These are phyloP conservation scores for Quercus rubra DNA, from an alignment of 306 rosid species.

Conservation along the genomic window DNA sequence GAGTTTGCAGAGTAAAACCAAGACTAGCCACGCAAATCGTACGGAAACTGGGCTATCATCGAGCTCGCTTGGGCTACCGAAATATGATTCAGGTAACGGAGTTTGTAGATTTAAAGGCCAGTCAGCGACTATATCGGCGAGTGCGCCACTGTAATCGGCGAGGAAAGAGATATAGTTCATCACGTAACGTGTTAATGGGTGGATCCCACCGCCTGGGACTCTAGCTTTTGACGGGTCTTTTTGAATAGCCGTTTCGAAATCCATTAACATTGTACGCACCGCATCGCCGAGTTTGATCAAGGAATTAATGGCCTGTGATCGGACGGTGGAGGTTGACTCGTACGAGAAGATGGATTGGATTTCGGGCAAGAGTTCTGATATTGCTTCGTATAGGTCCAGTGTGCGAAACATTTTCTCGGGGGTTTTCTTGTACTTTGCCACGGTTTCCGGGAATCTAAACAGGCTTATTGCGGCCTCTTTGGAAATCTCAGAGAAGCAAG, in stretches of 20 bases:
- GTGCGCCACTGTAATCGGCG: constrained; percentile 49
- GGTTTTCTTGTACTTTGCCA: too few species aligned
- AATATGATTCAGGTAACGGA: constrained; percentile 70
- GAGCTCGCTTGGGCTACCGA: constrained; percentile 16
- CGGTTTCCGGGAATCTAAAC: too few species aligned
- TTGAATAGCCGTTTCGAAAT: constrained; percentile 23
- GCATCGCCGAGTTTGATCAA: constrained; percentile 40
- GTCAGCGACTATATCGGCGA: constrained; percentile 55
- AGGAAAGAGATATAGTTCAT: constrained; percentile 75
- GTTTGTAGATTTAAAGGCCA: constrained; percentile 36
- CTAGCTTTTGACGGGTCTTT: constrained; percentile 61
- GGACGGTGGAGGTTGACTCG: constrained; percentile 51
- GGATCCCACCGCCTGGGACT: constrained; percentile 70
- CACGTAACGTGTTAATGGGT: constrained; percentile 92
- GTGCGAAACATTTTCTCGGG: constrained; percentile 35
- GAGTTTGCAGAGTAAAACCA: constrained; percentile 75
- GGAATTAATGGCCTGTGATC: constrained; percentile 41
- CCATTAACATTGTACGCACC: not conserved
- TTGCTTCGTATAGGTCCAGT: constrained; percentile 64
- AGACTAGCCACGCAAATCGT: constrained; percentile 67
- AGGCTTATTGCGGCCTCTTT: too few species aligned
- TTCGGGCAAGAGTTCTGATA: constrained; percentile 48
- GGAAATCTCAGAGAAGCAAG: constrained; percentile 53
- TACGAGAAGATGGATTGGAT: constrained; percentile 65
- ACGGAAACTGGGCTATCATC: constrained; percentile 12